Base-by-base conservation (phyloP, 78 protist species). In the Cavenderia fasciculata region DNA sequence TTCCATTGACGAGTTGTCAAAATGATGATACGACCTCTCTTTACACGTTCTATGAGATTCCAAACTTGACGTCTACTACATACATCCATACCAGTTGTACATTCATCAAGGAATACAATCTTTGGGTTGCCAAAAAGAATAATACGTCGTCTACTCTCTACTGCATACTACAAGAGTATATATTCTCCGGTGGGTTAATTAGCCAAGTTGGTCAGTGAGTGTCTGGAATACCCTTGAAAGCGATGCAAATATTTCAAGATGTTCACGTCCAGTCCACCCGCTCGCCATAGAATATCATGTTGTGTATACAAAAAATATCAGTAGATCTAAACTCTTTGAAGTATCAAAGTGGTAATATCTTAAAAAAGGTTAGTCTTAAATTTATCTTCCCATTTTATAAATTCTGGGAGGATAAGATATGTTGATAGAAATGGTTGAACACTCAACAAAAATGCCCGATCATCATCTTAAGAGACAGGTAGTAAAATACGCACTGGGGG, bases 251-350 rank as follows among this genome's bases (percentile, higher is more conserved):
- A 93, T 46, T n/a, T 33, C 27, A 1, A 94, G 73, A 47, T 94
- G 95, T 36, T 96, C 96, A 11, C 25, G 5, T 19, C 27, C 95
- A 6, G 97, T 93, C 7, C 95, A 27, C 14, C 54, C n/a, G n/a
- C n/a, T 46, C n/a, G n/a, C 94, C 92, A 95, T 16, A 95, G 59
- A 18, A 96, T 40, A 61, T 96, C 95, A 2, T 38, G 43, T 54
- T 96, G 97, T 14, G 94, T 85, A 52, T 96, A 95, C 1, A 95
- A n/a, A n/a, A n/a, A n/a, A n/a, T n/a, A n/a, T n/a, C n/a, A n/a
- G n/a, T n/a, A n/a, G n/a, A n/a, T n/a, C n/a, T n/a, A n/a, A n/a
- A n/a, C n/a, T n/a, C n/a, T n/a, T n/a, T n/a, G n/a, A n/a, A n/a
- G n/a, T n/a, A n/a, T n/a, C n/a, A n/a, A n/a, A n/a, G n/a, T n/a